These are phyloP conservation scores for Agroathelia rolfsii DNA, from an alignment of 1,284 basidiomycete genomes.

Conservation along the genomic window DNA sequence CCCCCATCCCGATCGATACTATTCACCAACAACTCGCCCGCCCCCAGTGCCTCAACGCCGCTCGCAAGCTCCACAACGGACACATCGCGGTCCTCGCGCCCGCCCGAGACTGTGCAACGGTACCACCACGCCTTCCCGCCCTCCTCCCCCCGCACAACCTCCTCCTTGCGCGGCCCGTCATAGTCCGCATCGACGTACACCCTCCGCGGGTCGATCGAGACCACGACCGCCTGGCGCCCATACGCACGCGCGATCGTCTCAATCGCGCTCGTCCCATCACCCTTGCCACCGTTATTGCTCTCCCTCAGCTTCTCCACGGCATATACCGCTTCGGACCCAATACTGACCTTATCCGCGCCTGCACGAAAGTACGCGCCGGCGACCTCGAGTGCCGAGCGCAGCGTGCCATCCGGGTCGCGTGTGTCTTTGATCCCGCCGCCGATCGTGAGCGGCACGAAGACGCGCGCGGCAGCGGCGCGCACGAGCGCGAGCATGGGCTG, in stretches of 20 bases:
- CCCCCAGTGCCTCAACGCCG: slow-evolving; percentile 84
- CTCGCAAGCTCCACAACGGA: slow-evolving; percentile 88
- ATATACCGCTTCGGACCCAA: slow-evolving; percentile 91
- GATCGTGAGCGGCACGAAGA: slow-evolving; percentile 98
- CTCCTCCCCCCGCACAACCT: slow-evolving; percentile 58
- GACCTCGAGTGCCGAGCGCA: slow-evolving; percentile 82
- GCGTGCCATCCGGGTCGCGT: slow-evolving; percentile 90
- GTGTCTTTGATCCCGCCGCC: slow-evolving; percentile 98
- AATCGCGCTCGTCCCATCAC: slow-evolving; percentile 78
- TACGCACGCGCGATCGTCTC: slow-evolving; percentile 89
- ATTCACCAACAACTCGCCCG: slow-evolving; percentile 93
- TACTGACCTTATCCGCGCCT: slow-evolving; percentile 96
- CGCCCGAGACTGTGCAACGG: slow-evolving; percentile 93
- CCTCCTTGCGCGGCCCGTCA: slow-evolving; percentile 59
- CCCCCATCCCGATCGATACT: slow-evolving; percentile 96
- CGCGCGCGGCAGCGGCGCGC: slow-evolving; percentile 77
- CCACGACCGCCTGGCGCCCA: slow-evolving; percentile 96
- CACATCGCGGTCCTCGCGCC: slow-evolving; percentile 80
- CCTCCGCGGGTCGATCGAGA: slow-evolving; percentile 91
- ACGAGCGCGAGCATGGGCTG: slow-evolving; percentile 98
- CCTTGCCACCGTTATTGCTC: slow-evolving; percentile 30
- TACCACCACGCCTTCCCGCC: slow-evolving; percentile 93
- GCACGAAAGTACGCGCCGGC: slow-evolving; percentile 95
- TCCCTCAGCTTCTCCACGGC: slow-evolving; percentile 80
- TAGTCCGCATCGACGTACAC: slow-evolving; percentile 73